A percentile compares a stretch with the other conserved stretches of the same genome.
Conservation (phyloP, 192 early-diverging fungal species). For the Backusella psychrophila region DNA sequence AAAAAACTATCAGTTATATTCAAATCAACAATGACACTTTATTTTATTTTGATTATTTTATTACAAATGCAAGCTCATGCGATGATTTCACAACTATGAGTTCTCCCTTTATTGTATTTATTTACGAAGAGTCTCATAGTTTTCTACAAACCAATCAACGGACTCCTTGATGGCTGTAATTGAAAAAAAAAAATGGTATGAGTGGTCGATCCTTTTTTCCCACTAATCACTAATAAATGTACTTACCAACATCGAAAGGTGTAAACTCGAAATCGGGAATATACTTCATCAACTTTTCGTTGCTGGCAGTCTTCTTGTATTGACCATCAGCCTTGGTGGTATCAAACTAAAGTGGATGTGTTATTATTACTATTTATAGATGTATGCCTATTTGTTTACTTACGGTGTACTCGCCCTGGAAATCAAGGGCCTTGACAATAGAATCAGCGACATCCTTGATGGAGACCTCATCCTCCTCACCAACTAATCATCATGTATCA, state of each 20-base stretch:
- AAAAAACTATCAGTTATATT: too few species aligned
- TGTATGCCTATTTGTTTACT: neutral
- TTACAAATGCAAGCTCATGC: neutral
- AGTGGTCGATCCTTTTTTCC: neutral
- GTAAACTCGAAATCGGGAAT: conserved; percentile 80
- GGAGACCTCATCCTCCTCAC: conserved; percentile 73
- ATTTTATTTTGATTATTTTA: neutral
- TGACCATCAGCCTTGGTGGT: conserved; percentile 74
- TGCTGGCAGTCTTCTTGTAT: conserved; percentile 85
- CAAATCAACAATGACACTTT: too few species aligned
- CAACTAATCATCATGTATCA: conserved; percentile 42
- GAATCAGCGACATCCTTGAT: conserved; percentile 75
- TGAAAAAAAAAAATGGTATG: neutral
- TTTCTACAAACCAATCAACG: conserved; percentile 71
- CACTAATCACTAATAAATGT: conserved; percentile 8
- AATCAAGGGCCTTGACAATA: conserved; percentile 70
- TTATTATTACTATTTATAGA: neutral
- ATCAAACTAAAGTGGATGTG: conserved; percentile 53
- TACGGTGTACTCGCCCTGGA: conserved; percentile 56
- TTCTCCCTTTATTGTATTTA: conserved; percentile 21
- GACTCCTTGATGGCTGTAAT: conserved; percentile 60
- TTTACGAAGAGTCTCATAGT: conserved; percentile 64
- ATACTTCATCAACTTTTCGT: conserved; percentile 66
- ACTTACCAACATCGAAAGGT: conserved; percentile 63
- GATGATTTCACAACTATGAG: neutral